A percentile compares a stretch with the other conserved stretches of the same genome.
These are phyloP conservation scores for Eremomyces bilateralis DNA, from an alignment of 495 filamentous ascomycete genomes.

Conservation along the genomic window DNA sequence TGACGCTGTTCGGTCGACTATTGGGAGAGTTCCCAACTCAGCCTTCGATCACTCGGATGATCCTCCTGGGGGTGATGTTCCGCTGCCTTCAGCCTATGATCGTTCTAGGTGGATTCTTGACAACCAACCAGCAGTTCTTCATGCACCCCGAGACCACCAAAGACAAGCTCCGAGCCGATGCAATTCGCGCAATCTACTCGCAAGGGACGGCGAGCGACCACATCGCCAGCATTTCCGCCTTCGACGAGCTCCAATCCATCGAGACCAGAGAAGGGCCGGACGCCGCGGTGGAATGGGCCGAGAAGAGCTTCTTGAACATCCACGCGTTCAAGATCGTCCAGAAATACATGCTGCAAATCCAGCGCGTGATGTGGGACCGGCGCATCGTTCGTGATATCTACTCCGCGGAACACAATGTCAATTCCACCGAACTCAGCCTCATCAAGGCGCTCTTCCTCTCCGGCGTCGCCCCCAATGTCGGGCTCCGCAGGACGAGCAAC, in stretches of 20 bases:
- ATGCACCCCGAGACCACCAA: slow-evolving; percentile 15
- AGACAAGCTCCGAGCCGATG: slow-evolving; percentile 9
- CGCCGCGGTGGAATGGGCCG: background rate
- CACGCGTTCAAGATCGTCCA: background rate
- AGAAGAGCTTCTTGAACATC: background rate
- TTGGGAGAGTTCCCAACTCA: slow-evolving; percentile 26
- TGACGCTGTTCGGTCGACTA: slow-evolving; percentile 31
- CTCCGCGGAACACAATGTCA: too few species aligned
- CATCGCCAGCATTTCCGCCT: slow-evolving; percentile 29
- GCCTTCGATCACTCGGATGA: slow-evolving; percentile 33
- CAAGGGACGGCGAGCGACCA: slow-evolving; percentile 28
- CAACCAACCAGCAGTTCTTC: slow-evolving; percentile 24
- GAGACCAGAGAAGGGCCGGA: slow-evolving; percentile 2
- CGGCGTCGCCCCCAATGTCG: background rate
- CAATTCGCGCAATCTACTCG: slow-evolving; percentile 20
- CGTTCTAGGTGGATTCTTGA: slow-evolving; percentile 25
- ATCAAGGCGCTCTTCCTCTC: background rate
- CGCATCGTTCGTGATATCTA: background rate
- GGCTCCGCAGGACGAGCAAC: background rate
- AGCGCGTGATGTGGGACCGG: background rate
- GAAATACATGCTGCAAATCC: background rate
- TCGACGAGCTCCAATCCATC: slow-evolving; percentile 21
- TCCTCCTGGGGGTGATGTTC: slow-evolving; percentile 36
- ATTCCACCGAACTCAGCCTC: background rate
- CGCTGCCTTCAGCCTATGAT: slow-evolving; percentile 38